Conservation (phyloP, 208 protist species). For the Trypanosoma melophagium region DNA sequence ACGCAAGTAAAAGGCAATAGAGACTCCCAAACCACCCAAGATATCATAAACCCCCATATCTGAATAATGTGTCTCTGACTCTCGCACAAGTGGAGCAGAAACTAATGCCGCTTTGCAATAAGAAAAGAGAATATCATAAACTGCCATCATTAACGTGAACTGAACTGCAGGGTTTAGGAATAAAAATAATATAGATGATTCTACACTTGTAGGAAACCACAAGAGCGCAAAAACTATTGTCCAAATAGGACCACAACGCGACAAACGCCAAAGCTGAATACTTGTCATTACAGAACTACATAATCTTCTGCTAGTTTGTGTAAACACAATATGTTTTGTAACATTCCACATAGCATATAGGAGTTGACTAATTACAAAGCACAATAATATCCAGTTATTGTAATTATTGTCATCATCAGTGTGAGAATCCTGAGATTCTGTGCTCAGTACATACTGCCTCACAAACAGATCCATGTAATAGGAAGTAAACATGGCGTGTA, state of each 20-base stretch:
- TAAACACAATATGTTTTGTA: slow-evolving; percentile 14
- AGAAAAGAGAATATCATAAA: slow-evolving; percentile 23
- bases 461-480: slow-evolving; percentile 36
- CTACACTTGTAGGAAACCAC: slow-evolving; percentile 16
- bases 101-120: slow-evolving; percentile 9
- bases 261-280: slow-evolving; percentile 6
- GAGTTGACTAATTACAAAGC: slow-evolving; percentile 25
- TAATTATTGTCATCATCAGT: not conserved
- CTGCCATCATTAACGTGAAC: slow-evolving; percentile 22
- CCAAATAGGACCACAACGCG: slow-evolving; percentile 21
- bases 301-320: not conserved
- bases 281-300: not conserved
- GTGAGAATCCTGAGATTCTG: not conserved
- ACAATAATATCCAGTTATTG: slow-evolving; percentile 1
- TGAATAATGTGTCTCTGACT: not conserved
- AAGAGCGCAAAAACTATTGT: slow-evolving; percentile 22
- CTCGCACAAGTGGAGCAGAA: not conserved
- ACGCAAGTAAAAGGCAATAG: slow-evolving; percentile 14
- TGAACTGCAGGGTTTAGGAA: slow-evolving; percentile 6
- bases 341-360: slow-evolving; percentile 28
- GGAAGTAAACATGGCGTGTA: slow-evolving; percentile 35
- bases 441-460: slow-evolving; percentile 2
- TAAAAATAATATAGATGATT: not conserved
- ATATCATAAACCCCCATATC: slow-evolving; percentile 1
- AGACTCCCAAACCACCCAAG: slow-evolving; percentile 10